phyloP scores from a whole-genome alignment of 2,329 filamentous ascomycete genomes.

The Elsinoe necatrix region DNA sequence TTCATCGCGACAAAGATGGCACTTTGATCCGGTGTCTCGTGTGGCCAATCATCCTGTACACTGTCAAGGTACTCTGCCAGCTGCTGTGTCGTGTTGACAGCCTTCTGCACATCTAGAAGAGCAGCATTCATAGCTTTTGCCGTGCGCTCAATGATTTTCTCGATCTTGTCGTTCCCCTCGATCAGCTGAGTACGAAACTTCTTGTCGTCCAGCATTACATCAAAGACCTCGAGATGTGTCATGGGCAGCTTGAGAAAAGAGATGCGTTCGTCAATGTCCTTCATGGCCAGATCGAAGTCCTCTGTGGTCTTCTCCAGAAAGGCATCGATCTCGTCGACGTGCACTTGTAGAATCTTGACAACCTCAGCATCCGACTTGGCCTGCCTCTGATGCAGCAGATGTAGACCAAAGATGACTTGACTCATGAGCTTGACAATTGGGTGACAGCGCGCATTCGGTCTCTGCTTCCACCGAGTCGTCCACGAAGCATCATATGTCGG shows the following conservation, averaged over 20 bases:
- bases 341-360: slow-evolving; percentile 76
- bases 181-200: slow-evolving; percentile 74
- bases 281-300: slow-evolving; percentile 68
- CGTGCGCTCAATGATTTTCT: slow-evolving; percentile 78
- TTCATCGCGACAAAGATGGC: slow-evolving; percentile 85
- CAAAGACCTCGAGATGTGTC: slow-evolving; percentile 72
- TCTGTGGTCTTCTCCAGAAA: slow-evolving; percentile 81
- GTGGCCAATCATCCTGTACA: slow-evolving; percentile 54
- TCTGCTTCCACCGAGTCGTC: slow-evolving; percentile 66
- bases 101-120: slow-evolving; percentile 69
- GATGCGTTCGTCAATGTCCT: slow-evolving; percentile 72
- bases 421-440: slow-evolving; percentile 83
- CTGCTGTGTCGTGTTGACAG: slow-evolving; percentile 64
- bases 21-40: slow-evolving; percentile 50
- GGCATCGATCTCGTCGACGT: slow-evolving; percentile 89
- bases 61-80: slow-evolving; percentile 66
- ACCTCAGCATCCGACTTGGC: slow-evolving; percentile 86
- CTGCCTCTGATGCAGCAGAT: slow-evolving; percentile 73
- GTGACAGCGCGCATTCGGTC: slow-evolving; percentile 68
- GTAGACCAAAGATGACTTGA: slow-evolving; percentile 89
- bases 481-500: slow-evolving; percentile 62
- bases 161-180: slow-evolving; percentile 81
- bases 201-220: slow-evolving; percentile 78
- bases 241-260: slow-evolving; percentile 75
- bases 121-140: slow-evolving; percentile 66